Evolutionary conservation across 257 asterid genomes (phyloP).

Genomic region (Euphrasia confusa): DNA sequence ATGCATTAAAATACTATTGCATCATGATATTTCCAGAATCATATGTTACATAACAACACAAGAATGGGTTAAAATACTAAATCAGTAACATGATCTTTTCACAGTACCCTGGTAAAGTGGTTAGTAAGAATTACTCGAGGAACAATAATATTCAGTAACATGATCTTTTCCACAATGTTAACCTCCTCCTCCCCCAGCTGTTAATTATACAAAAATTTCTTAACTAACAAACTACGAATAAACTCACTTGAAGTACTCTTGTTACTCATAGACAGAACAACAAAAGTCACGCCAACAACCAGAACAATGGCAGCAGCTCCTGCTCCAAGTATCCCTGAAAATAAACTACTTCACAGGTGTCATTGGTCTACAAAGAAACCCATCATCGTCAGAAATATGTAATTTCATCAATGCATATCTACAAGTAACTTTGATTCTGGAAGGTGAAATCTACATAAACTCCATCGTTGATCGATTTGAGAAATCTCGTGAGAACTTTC

Average conservation of each 20-base stretch:
- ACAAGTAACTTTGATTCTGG: conserved; percentile 4
- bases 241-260: conserved; percentile 59
- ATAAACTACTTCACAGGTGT: conserved; percentile 53
- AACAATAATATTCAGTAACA: neutral
- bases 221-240: conserved; percentile 6
- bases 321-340: conserved; percentile 78
- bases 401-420: neutral
- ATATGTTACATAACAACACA: conserved; percentile 10
- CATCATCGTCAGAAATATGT: conserved; percentile 1
- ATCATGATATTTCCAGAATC: conserved; percentile 12
- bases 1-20: conserved; percentile 18
- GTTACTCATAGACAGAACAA: conserved; percentile 59
- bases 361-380: conserved; percentile 44
- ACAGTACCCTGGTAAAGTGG: neutral
- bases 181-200: neutral
- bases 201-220: conserved; percentile 4
- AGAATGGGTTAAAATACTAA: neutral
- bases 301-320: conserved; percentile 75
- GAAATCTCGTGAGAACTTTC: conserved; percentile 5
- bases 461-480: neutral
- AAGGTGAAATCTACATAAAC: neutral
- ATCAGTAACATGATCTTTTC: too few relatives aligned
- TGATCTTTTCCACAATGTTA: conserved; percentile 8
- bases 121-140: neutral
- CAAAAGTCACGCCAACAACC: conserved; percentile 69